A percentile compares a stretch with the other conserved stretches of the same genome.
These are phyloP conservation scores for Chaetomium olivaceum DNA, from an alignment of 2,329 filamentous ascomycete genomes.

Conservation along the genomic window DNA sequence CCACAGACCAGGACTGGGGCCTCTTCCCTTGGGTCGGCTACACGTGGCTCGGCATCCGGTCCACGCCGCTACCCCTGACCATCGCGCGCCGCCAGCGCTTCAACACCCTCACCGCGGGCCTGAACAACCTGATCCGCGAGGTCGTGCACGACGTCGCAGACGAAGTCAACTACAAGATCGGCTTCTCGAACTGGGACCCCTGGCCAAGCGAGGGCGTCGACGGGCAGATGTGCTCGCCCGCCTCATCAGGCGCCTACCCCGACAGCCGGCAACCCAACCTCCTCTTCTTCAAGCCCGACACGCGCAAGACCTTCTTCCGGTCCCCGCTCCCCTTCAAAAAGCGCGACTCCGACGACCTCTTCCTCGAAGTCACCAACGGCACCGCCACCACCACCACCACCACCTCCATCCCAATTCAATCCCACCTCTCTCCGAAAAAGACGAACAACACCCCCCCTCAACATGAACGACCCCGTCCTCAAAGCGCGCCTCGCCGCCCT, in stretches of 20 bases:
- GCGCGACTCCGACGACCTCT: not conserved
- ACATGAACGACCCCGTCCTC: slow-evolving; percentile 9
- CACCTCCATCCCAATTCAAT: not conserved
- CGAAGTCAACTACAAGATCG: slow-evolving; percentile 12
- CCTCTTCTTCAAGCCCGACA: slow-evolving; percentile 12
- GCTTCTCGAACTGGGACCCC: slow-evolving; percentile 10
- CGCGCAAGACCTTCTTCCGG: slow-evolving; percentile 13
- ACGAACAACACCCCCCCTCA: too few species aligned
- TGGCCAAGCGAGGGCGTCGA: slow-evolving; percentile 8
- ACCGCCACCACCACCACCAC: slow-evolving; percentile 1
- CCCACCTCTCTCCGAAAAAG: too few species aligned
- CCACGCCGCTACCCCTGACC: slow-evolving; percentile 7
- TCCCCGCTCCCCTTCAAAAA: slow-evolving; percentile 8
- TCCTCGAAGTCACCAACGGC: not conserved
- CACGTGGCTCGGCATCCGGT: slow-evolving; percentile 10
- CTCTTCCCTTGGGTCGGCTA: slow-evolving; percentile 12
- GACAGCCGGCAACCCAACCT: slow-evolving; percentile 2
- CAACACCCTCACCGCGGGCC: slow-evolving; percentile 3
- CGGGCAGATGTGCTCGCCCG: slow-evolving; percentile 8
- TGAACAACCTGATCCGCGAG: slow-evolving; percentile 4
- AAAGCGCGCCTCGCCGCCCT: not conserved
- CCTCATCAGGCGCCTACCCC: slow-evolving; percentile 3
- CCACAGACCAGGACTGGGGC: slow-evolving; percentile 9
- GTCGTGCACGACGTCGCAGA: slow-evolving; percentile 11
- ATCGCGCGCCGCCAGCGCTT: slow-evolving; percentile 9